Percentiles rank a stretch among this genome's conserved stretches.
Conservation (phyloP, 805 yeast genomes). For the Candida yuanshanica region DNA sequence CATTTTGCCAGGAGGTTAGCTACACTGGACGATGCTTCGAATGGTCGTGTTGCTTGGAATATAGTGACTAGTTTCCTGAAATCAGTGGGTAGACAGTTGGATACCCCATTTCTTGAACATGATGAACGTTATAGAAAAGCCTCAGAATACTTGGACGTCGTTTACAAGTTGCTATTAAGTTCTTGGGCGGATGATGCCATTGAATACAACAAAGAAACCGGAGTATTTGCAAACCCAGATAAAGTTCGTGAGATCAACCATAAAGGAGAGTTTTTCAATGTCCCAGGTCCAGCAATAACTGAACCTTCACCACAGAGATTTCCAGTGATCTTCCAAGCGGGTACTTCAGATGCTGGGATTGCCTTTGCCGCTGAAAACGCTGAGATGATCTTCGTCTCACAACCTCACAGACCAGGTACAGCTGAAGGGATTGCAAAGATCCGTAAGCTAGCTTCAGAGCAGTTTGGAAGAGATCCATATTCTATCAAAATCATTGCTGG, state of each 20-base stretch:
- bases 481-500: conserved; percentile 34
- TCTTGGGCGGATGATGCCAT: conserved; percentile 34
- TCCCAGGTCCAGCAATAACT: conserved; percentile 23
- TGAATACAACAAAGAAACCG: conserved; percentile 18
- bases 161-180: too few relatives aligned
- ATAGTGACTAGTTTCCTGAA: too few relatives aligned
- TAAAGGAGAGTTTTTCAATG: conserved; percentile 26
- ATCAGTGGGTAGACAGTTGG: too few relatives aligned
- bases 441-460: conserved; percentile 27
- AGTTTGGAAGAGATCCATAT: conserved; percentile 31
- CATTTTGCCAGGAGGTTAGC: too few relatives aligned
- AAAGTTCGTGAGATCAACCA: conserved; percentile 28
- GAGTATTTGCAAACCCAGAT: conserved; percentile 27
- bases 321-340: conserved; percentile 39
- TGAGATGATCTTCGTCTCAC: conserved; percentile 28
- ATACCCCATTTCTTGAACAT: too few relatives aligned
- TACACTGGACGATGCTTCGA: too few relatives aligned
- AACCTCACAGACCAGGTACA: not conserved
- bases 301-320: conserved; percentile 37
- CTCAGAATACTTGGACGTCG: too few relatives aligned
- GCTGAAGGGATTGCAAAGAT: conserved; percentile 8
- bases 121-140: too few relatives aligned
- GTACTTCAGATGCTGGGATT: conserved; percentile 34
- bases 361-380: conserved; percentile 37
- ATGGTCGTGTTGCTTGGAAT: too few relatives aligned